Evolutionary conservation across 2,329 filamentous ascomycete species (phyloP), one percentile per base, ranked within the genome.

Genomic region (Pseudogymnoascus pannorum): DNA sequence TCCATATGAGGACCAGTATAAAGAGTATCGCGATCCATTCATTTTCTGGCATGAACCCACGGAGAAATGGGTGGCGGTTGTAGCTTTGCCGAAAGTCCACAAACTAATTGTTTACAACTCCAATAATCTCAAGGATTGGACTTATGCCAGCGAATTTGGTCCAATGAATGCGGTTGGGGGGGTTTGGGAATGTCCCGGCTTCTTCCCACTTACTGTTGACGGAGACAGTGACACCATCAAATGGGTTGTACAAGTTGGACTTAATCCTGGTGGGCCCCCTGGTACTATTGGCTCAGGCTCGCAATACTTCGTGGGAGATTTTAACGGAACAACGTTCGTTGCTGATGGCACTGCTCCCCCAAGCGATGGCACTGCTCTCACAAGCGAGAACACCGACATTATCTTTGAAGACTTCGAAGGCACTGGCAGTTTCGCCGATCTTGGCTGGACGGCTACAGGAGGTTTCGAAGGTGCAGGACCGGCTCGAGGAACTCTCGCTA

Each of bases 1-100:
- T n/a, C n/a, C n/a, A n/a, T n/a, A n/a, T n/a, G n/a, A n/a, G n/a
- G 58, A 59, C 8, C 58, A 59, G 22, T 7, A 1, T 36, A 3
- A 58, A 31, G 77, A 84, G 62, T 87, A 87, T 73, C 81, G 85
- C 7, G 85, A 87, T 64, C 84, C 85, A 2, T 84, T 86, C 67
- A 82, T 87, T 2, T 74, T 84, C 48, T 83, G 82, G 76, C 78
- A 85, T 64, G 71, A 77, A 2, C 68, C 77, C 40, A 72, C 70
- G 8, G 68, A 77, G 40, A 72, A 75, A 18, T 87, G 84, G 84
- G 78, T 83, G 58, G 80, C 82, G 76, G 76, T 78, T 0, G 64
- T 85, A 1, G 75, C 82, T 0, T 83, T 79, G 60, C 71, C 79
- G 1, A 69, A 77, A 22, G 81, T 83, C 33, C 83, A 81, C 64